Evolutionary conservation across 352 stramenopile species (phyloP).

Genomic region (Globisporangium paddicum): DNA sequence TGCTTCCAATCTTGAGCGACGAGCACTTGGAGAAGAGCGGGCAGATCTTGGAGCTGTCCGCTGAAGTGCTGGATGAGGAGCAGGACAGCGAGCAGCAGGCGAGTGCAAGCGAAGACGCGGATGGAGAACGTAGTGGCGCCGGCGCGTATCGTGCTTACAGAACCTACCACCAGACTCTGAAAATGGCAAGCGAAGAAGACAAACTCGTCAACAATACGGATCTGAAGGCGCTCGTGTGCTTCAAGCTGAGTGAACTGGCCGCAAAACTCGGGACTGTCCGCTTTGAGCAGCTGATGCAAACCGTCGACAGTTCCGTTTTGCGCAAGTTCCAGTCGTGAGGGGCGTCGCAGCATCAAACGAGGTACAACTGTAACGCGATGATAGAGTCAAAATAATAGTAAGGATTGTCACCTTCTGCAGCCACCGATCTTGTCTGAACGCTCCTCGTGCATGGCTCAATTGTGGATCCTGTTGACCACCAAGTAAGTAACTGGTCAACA

Average conservation of each 20-base stretch:
- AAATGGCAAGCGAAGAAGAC: constrained; percentile 27
- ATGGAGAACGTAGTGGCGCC: not conserved
- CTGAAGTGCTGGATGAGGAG: constrained; percentile 71
- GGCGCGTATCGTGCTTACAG: constrained; percentile 56
- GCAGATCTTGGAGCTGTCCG: constrained; percentile 59
- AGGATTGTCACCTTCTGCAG: not conserved
- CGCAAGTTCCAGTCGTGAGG: constrained; percentile 36
- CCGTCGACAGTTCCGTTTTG: constrained; percentile 53
- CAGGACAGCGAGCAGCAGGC: constrained; percentile 16
- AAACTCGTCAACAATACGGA: constrained; percentile 29
- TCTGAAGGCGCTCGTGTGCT: constrained; percentile 37
- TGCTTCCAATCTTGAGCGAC: constrained; percentile 33
- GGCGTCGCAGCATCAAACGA: not conserved
- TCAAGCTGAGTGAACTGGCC: constrained; percentile 37
- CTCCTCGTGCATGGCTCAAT: not conserved
- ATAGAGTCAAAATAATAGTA: not conserved
- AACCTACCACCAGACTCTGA: constrained; percentile 29
- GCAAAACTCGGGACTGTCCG: constrained; percentile 27
- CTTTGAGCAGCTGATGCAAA: constrained; percentile 54
- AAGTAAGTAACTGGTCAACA: no score
- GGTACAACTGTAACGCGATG: no score
- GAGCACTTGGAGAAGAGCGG: constrained; percentile 50
- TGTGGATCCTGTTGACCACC: no score
- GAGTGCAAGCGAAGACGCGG: not conserved
- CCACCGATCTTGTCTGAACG: not conserved